Base-by-base conservation (phyloP, 2,329 filamentous ascomycete species). In the Fusarium pseudocircinatum region DNA sequence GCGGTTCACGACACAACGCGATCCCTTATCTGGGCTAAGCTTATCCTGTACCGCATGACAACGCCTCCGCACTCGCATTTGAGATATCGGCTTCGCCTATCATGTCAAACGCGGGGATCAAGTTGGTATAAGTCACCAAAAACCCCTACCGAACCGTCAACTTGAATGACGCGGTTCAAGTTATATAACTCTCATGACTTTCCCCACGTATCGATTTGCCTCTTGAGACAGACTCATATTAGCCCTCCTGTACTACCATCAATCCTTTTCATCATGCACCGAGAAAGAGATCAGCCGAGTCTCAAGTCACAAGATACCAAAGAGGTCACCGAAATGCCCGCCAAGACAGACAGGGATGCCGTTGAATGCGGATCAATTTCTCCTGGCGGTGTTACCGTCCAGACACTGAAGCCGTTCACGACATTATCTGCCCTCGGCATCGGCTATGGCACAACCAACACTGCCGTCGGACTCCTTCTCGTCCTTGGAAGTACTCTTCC, bases 371-470 rank as follows among this genome's bases (percentile, higher is more conserved):
- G 62, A 6, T 63, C 62, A 6, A 24, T 64, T 44, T 22, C 37
- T 1, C 59, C 30, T 34, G 59, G 59, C 1, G 44, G 30, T 5
- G 44, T 65, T 6, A 63, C 47, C 0, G 22, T 64, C 3, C 62
- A 65, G 11, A 44, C 46, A 7, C n/a, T 53, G 6, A 64, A 64
- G 15, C 62, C 62, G 7, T 64, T 64, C 39, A 64, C 62, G 0
- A 64, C 62, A 6, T 13, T 56, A 28, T 66, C 63, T 16, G 49
- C 60, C 10, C 47, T 66, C 3, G 60, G 60, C 8, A 66, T 64
- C 20, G 60, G 63, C 24, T 65, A 64, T n/a, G 63, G 60, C 7
- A 64, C 60, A 4, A 63, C 63, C 10, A 65, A 65, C 20, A 56
- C 60, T 6, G 63, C 63, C 20, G 63, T 65, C 1, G 63, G 60